Evolutionary conservation across 345 rosid genomes (phyloP), one percentile per base, ranked within the genome.

Genomic region (Brassica juncea): DNA sequence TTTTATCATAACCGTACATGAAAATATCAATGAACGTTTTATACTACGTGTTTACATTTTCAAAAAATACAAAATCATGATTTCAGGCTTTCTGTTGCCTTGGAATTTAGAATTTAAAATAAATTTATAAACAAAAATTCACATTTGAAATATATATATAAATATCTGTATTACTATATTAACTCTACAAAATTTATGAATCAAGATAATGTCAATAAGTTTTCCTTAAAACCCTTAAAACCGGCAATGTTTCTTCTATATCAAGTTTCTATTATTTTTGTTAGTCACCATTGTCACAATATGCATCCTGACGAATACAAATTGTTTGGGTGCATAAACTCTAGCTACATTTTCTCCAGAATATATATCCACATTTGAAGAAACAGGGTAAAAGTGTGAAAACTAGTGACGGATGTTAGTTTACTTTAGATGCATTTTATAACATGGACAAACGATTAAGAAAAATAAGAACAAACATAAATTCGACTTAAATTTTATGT

Each of bases 1-100:
- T 68, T 79, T 79, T 72, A 47, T 68, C 64, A 35, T 28, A 16
- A 6, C 9, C 30, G 12, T 61, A 79, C 68, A 54, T 67, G 68
- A 10, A 10, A 7, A 27, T 27, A 35, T 66, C 30, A 39, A 10
- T 71, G 52, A 4, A 27, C 34, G 5, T 71, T 54, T 71, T n/a
- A 34, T 34, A 34, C 55, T 58, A 64, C 76, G 70, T 77, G 70
- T 77, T 71, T 54, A 27, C 42, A 3, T 35, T 70, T 59, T 28
- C 73, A 35, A 21, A 67, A 42, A 15, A 11, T 39, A 67, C 3
- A 21, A 65, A 10, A 39, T 54, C 19, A n/a, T 54, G 27, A 34
- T 5, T 66, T 49, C 8, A 30, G 3, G 8, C 12, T n/a, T 37
- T n/a, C 12, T 31, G 3, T 47, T 47, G 54, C 16, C 16, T 4